Conservation (phyloP, 495 filamentous ascomycete species). For the Pseudoneurospora amorphoporcata region DNA sequence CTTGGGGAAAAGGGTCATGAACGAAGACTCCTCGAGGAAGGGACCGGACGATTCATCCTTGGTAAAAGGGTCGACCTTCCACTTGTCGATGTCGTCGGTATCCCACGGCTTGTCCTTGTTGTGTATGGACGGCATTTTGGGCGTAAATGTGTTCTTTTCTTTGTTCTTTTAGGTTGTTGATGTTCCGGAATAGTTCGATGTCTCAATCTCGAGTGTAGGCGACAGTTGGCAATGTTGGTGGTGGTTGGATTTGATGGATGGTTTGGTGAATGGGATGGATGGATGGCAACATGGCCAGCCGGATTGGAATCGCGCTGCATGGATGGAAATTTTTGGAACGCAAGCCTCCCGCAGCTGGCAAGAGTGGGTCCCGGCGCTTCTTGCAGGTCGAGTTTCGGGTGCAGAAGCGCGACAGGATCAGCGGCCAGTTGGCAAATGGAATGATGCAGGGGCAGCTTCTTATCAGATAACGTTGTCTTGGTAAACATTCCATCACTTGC, state of each 20-base stretch:
- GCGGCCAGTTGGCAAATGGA: not conserved
- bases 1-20: slow-evolving; percentile 89
- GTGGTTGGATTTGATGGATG: not conserved
- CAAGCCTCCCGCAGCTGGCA: slow-evolving; percentile 6
- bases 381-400: not conserved
- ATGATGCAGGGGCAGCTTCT: not conserved
- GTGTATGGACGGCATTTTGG: slow-evolving; percentile 80
- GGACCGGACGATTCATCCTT: slow-evolving; percentile 77
- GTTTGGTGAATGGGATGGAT: not conserved
- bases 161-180: not conserved
- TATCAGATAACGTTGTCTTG: not conserved
- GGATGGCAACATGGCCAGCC: not conserved
- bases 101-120: slow-evolving; percentile 97
- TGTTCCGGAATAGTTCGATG: not conserved
- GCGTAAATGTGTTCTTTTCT: not conserved
- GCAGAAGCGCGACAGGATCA: not conserved
- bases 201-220: not conserved
- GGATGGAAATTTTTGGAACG: slow-evolving; percentile 12
- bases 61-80: slow-evolving; percentile 85
- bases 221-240: not conserved
- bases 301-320: not conserved
- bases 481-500: not conserved
- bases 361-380: slow-evolving; percentile 3
- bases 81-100: slow-evolving; percentile 94
- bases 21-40: slow-evolving; percentile 82